Conservation (phyloP, 163 green algal genomes). For the Coccomyxa subellipsoidea region DNA sequence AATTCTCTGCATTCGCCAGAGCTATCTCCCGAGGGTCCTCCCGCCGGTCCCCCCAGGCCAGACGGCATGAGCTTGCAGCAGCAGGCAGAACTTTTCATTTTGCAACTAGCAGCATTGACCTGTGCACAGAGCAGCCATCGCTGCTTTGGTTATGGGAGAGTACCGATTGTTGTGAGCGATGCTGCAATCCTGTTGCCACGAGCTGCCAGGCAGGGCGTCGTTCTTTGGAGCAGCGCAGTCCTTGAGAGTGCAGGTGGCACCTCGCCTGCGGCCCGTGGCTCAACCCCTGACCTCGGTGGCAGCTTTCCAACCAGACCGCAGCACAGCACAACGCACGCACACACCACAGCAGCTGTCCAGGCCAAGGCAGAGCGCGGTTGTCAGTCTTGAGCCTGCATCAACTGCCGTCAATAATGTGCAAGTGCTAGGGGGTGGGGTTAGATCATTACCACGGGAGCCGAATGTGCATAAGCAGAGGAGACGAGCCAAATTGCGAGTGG, state of each 20-base stretch:
- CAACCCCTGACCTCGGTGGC: neutral
- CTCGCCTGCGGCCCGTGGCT: neutral
- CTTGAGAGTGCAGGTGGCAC: neutral
- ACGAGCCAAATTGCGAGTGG: slow-evolving; percentile 34
- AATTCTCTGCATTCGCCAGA: neutral
- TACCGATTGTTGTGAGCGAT: neutral
- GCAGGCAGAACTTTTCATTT: neutral
- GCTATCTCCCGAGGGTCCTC: neutral
- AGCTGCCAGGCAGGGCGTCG: neutral
- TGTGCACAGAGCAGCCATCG: neutral
- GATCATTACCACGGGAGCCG: neutral
- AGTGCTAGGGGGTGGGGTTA: neutral
- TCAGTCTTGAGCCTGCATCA: neutral
- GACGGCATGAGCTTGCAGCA: neutral
- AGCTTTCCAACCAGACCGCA: neutral
- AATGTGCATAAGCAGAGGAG: neutral
- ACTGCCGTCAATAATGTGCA: slow-evolving; percentile 7
- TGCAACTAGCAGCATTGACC: neutral
- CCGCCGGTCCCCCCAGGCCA: neutral
- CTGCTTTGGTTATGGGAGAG: neutral
- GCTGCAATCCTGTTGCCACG: neutral
- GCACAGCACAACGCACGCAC: neutral
- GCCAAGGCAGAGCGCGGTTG: neutral
- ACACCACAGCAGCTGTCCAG: neutral
- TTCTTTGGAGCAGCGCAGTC: slow-evolving; percentile 2